These are phyloP conservation scores for Penicillium maclennaniae DNA, from an alignment of 495 filamentous ascomycete genomes.

Conservation along the genomic window DNA sequence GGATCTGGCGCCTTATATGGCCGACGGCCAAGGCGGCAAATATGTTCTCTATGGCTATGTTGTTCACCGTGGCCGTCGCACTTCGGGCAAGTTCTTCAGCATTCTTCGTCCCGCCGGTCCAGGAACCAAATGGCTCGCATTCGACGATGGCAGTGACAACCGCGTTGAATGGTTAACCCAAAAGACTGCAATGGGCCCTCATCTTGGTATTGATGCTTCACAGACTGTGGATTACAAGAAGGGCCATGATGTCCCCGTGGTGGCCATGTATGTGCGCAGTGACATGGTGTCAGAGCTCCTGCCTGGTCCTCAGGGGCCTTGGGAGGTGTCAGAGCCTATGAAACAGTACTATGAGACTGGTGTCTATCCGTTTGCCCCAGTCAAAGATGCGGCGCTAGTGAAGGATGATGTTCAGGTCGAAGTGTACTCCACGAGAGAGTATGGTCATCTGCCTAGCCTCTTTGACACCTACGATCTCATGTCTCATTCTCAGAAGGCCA, in stretches of 20 bases:
- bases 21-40: slow-evolving; percentile 32
- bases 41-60: slow-evolving; percentile 62
- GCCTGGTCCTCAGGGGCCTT: slow-evolving; percentile 43
- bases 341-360: slow-evolving; percentile 41
- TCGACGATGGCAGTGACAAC: slow-evolving; percentile 52
- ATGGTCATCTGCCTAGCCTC: slow-evolving; percentile 34
- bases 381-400: slow-evolving; percentile 6
- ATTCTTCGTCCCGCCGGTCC: slow-evolving; percentile 57
- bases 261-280: slow-evolving; percentile 53
- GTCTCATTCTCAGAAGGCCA: slow-evolving; percentile 37
- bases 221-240: slow-evolving; percentile 41
- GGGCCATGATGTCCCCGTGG: slow-evolving; percentile 56
- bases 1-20: slow-evolving; percentile 36
- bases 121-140: slow-evolving; percentile 56
- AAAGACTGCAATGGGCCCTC: slow-evolving; percentile 52
- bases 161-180: slow-evolving; percentile 56
- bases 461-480: slow-evolving; percentile 47
- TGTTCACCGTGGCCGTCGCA: slow-evolving; percentile 58
- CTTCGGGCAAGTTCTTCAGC: slow-evolving; percentile 58
- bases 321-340: slow-evolving; percentile 32
- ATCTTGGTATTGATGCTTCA: slow-evolving; percentile 46
- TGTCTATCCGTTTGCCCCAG: slow-evolving; percentile 12
- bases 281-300: slow-evolving; percentile 45
- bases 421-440: slow-evolving; percentile 36
- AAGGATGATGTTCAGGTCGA: slow-evolving; percentile 37